Percentiles rank a stretch among this genome's conserved stretches.
Evolutionary conservation across 1,284 basidiomycete genomes (phyloP).

Genomic region (Marasmius tenuissimus): DNA sequence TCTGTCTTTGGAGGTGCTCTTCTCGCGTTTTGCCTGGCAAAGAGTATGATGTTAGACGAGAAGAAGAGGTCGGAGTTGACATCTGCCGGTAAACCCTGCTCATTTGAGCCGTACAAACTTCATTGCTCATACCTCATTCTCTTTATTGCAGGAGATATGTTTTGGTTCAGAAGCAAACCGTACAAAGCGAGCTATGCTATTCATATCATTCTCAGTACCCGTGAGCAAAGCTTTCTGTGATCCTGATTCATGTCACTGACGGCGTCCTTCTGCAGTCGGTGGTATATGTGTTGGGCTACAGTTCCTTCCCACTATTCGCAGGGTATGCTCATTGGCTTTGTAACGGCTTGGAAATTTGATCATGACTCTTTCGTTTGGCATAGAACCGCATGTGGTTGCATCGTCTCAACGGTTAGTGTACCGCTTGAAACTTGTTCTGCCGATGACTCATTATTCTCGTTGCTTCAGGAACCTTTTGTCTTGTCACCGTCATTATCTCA

Average conservation of each 20-base stretch:
- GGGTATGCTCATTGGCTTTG: constrained; percentile 20
- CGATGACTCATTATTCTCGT: background rate
- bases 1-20: background rate
- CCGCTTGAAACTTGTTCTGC: background rate
- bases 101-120: background rate
- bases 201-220: background rate
- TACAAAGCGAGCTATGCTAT: background rate
- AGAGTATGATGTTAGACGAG: background rate
- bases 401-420: background rate
- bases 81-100: background rate
- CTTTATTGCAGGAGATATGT: background rate
- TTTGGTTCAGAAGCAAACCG: background rate
- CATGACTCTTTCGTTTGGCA: background rate
- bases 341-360: constrained; percentile 17
- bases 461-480: constrained; percentile 6
- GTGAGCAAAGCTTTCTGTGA: background rate
- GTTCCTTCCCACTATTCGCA: constrained; percentile 25
- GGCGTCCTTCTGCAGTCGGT: constrained; percentile 17
- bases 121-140: background rate
- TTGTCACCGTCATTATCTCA: constrained; percentile 18
- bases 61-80: background rate
- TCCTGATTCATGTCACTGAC: background rate
- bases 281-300: constrained; percentile 22
- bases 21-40: background rate
- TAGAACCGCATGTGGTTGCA: constrained; percentile 16